phyloP scores from a whole-genome alignment of 306 rosid species.

The Fragaria vesca region DNA sequence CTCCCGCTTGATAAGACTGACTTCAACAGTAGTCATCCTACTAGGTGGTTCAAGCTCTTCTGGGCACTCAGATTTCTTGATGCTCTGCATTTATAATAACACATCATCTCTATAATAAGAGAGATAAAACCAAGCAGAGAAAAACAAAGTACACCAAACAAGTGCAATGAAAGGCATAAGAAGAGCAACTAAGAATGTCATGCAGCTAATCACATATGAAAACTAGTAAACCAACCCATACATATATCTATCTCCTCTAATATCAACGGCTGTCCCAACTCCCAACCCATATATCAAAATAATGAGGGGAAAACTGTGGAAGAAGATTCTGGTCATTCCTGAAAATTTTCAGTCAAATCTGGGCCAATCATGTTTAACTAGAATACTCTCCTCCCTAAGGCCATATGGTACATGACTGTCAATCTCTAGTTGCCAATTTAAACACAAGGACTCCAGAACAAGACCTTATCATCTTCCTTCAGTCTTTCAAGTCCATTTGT shows the following conservation, averaged over 20 bases:
- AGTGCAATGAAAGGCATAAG: neutral
- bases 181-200: neutral
- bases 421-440: neutral
- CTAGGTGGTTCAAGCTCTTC: constrained; percentile 75
- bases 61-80: constrained; percentile 82
- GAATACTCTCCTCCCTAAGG: neutral
- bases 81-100: constrained; percentile 57
- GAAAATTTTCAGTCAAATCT: neutral
- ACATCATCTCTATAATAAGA: neutral
- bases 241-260: neutral
- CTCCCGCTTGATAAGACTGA: constrained; percentile 56
- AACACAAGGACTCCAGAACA: neutral
- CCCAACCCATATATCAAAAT: neutral
- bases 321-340: neutral
- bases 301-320: neutral
- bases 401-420: neutral
- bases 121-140: neutral
- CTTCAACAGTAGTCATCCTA: constrained; percentile 60
- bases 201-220: neutral
- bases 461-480: neutral
- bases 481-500: neutral
- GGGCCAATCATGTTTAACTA: neutral
- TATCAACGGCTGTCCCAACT: neutral
- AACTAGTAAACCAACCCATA: neutral
- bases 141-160: neutral